Evolutionary conservation across 495 filamentous ascomycete genomes (phyloP), one percentile per base, ranked within the genome.

Genomic region (Staphylotrichum tortipilum): DNA sequence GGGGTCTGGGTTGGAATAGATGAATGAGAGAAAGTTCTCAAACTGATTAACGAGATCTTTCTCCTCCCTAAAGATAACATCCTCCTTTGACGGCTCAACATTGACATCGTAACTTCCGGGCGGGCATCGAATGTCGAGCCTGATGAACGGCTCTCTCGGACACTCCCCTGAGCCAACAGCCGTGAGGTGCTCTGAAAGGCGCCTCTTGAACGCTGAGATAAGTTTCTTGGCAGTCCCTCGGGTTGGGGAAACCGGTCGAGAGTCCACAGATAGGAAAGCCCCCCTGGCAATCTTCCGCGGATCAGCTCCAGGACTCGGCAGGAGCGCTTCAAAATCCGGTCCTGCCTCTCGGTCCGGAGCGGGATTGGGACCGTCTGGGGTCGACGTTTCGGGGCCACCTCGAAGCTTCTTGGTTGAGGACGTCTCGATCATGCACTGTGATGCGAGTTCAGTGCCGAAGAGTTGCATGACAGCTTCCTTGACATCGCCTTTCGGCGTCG

Each of bases 1-100:
- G 4, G 1, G 9, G 0, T 41, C 19, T 12, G 43, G 7, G 7
- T 28, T 15, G 12, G 43, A 10, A 37, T 64, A 91, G 9, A 75
- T 56, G 15, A 65, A 59, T 8, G 55, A 56, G 10, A 91, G 79
- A 3, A 88, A 60, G 0, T 57, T 56, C 39, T 84, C 77, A 3
- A 83, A 72, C 4, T 75, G 51, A 3, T 62, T 56, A 3, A 68
- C 38, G 8, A 94, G 47, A 3, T 54, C 3, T 0, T 78, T 61
- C 24, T 80, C 70, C 36, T 92, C 69, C 23, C 75, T 69, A 59
- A 98, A 95, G 0, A 95, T 46, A 2, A 96, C 78, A 62, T 95
- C 84, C 53, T 96, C 85, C 61, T 98, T 98, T 0, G 84, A 78
- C 0, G 90, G 89, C 58, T 97, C 89, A 44, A 97, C 74, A 57